phyloP scores from a whole-genome alignment of 768 basidiomycete species.

The Xanthoconium stramineum region DNA sequence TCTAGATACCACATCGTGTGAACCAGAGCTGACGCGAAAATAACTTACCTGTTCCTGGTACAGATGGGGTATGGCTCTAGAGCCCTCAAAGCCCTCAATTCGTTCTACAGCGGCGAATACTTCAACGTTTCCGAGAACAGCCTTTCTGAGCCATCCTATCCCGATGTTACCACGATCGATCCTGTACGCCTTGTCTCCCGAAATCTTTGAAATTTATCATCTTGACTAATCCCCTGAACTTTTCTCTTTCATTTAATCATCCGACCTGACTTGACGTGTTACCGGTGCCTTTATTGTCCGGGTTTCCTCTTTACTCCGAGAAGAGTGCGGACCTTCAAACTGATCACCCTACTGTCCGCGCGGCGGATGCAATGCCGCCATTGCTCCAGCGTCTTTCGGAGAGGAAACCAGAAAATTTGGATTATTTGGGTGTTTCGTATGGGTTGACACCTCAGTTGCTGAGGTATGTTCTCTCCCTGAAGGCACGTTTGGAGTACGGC shows the following conservation, averaged over 20 bases:
- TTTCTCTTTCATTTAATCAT: background rate
- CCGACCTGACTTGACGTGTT: background rate
- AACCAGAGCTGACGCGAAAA: background rate
- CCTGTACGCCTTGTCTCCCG: slow-evolving; percentile 32
- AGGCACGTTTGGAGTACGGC: background rate
- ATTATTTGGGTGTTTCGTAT: slow-evolving; percentile 96
- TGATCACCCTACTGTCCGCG: slow-evolving; percentile 72
- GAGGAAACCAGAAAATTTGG: slow-evolving; percentile 82
- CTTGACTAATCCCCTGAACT: background rate
- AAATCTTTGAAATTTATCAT: background rate
- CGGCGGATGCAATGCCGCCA: slow-evolving; percentile 82
- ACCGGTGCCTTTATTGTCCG: background rate
- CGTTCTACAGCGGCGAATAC: slow-evolving; percentile 92
- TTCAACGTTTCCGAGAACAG: slow-evolving; percentile 76
- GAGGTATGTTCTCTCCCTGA: slow-evolving; percentile 40
- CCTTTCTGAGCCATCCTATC: slow-evolving; percentile 50
- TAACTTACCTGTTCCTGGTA: background rate
- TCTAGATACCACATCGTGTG: background rate
- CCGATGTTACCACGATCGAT: slow-evolving; percentile 51
- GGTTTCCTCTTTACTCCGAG: background rate
- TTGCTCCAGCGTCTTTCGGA: slow-evolving; percentile 88
- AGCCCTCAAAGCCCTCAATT: slow-evolving; percentile 80
- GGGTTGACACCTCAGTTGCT: slow-evolving; percentile 86
- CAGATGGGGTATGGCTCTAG: slow-evolving; percentile 98
- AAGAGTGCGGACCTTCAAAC: slow-evolving; percentile 62